A percentile compares a stretch with the other conserved stretches of the same genome.
Evolutionary conservation across 2,329 filamentous ascomycete species (phyloP).

Genomic region (Colletotrichum acutatum): DNA sequence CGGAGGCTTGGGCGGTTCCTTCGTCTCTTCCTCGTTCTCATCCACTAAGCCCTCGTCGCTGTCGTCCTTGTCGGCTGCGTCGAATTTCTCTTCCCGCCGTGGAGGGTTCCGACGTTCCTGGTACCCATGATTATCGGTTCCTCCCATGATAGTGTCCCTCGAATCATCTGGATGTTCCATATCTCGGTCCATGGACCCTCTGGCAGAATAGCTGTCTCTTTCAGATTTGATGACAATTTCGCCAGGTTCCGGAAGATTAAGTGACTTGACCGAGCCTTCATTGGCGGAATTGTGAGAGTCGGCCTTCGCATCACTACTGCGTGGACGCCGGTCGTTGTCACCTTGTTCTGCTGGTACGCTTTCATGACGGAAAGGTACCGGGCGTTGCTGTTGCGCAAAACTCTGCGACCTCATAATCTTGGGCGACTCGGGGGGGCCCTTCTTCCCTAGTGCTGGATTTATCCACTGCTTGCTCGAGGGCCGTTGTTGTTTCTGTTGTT

Average conservation of each 20-base stretch:
- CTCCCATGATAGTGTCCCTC: slow-evolving; percentile 26
- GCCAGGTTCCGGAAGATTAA: slow-evolving; percentile 59
- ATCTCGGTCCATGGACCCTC: slow-evolving; percentile 35
- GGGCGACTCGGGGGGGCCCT: slow-evolving; percentile 63
- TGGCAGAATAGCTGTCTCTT: slow-evolving; percentile 49
- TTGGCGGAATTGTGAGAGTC: slow-evolving; percentile 47
- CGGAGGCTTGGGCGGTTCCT: slow-evolving; percentile 16
- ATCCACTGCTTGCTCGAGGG: slow-evolving; percentile 71
- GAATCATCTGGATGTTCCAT: slow-evolving; percentile 15
- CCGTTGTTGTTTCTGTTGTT: slow-evolving; percentile 57
- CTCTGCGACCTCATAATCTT: slow-evolving; percentile 62
- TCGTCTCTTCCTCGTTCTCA: slow-evolving; percentile 32
- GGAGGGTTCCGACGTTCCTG: slow-evolving; percentile 14
- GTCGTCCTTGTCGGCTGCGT: slow-evolving; percentile 7
- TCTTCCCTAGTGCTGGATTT: slow-evolving; percentile 61
- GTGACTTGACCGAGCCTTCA: slow-evolving; percentile 50
- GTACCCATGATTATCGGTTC: slow-evolving; percentile 16
- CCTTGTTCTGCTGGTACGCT: slow-evolving; percentile 49
- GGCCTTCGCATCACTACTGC: slow-evolving; percentile 64
- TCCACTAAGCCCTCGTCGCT: slow-evolving; percentile 33
- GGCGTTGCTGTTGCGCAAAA: slow-evolving; percentile 56
- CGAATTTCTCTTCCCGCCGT: slow-evolving; percentile 6
- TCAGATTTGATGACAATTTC: slow-evolving; percentile 57
- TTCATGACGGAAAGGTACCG: slow-evolving; percentile 50
- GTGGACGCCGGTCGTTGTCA: slow-evolving; percentile 58